Conservation (phyloP, 495 filamentous ascomycete species). For the Talaromyces wortmannii region DNA sequence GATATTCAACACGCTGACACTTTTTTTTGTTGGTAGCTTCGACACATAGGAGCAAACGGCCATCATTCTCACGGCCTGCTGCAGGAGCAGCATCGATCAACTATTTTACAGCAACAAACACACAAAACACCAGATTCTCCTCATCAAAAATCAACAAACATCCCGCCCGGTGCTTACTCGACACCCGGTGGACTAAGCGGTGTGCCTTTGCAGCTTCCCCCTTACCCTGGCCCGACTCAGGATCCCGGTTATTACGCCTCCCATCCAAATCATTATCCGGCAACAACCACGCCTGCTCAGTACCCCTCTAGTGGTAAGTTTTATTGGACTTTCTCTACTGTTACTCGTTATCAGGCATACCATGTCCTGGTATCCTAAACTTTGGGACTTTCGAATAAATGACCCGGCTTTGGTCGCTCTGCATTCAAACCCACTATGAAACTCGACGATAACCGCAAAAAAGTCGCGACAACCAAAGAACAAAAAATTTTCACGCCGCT, state of each 20-base stretch:
- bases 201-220: slow-evolving; percentile 33
- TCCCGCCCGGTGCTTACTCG: slow-evolving; percentile 52
- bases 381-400: not conserved
- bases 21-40: slow-evolving; percentile 16
- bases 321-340: slow-evolving; percentile 5
- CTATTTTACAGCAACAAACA: slow-evolving; percentile 55
- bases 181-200: slow-evolving; percentile 39
- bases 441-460: too few species aligned
- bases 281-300: slow-evolving; percentile 57
- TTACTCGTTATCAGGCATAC: not conserved
- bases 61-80: slow-evolving; percentile 30
- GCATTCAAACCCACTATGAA: not conserved
- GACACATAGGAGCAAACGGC: slow-evolving; percentile 16
- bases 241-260: slow-evolving; percentile 64
- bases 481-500: not conserved
- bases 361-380: not conserved
- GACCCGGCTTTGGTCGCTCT: not conserved
- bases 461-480: not conserved
- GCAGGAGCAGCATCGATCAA: slow-evolving; percentile 52
- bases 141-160: slow-evolving; percentile 25
- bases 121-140: slow-evolving; percentile 52
- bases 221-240: slow-evolving; percentile 55
- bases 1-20: slow-evolving; percentile 5
- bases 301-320: slow-evolving; percentile 76
- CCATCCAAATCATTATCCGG: slow-evolving; percentile 68